Base-by-base conservation (phyloP, 1,139 yeast species). In the Saccharomyces hybrid region DNA sequence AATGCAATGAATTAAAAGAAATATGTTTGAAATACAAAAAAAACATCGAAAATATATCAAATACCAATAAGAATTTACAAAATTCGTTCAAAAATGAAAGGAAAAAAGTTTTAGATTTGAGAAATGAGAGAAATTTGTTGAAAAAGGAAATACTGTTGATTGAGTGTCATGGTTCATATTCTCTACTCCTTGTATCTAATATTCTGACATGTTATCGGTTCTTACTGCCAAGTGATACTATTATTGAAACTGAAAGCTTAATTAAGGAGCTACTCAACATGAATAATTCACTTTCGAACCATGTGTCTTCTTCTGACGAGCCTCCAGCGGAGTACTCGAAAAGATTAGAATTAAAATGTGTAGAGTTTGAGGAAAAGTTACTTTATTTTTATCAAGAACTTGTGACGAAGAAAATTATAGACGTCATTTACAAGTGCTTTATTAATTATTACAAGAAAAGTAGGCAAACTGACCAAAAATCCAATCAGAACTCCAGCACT, bases 351-450 rank as follows among this genome's bases (percentile, higher is more conserved):
- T 46, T 54, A 1, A 55, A 53, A 47, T 51, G 59, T 44, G 53
- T 55, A 20, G 55, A 51, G 28, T 44, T 57, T 29, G 61, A 55
- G 46, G 32, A 41, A 3, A 55, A 53, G 20, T 56, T 62, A 7
- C 32, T 55, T 13, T 47, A 49, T 11, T 64, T 64, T 47, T 64
- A 60, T 51, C 57, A 56, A 27, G 59, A 61, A 11, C 49, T 61
- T 48, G 66, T 64, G 47, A 61, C 53, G 29, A 50, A 53, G 28
- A 52, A 56, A 31, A 57, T 62, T 28, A 47, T 64, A 32, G 63
- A 64, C 34, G 11, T 38, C 25, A 38, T 38, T 38, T 38, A 38
- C n/a, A 38, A 38, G 13, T 38, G 26, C 26, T 38, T 38, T 11
- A 38, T 38, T n/a, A 38, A 11, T 13, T 38, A 38, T 11, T 38